phyloP scores from a whole-genome alignment of 179 eudicot species.

The Vitellaria paradoxa region DNA sequence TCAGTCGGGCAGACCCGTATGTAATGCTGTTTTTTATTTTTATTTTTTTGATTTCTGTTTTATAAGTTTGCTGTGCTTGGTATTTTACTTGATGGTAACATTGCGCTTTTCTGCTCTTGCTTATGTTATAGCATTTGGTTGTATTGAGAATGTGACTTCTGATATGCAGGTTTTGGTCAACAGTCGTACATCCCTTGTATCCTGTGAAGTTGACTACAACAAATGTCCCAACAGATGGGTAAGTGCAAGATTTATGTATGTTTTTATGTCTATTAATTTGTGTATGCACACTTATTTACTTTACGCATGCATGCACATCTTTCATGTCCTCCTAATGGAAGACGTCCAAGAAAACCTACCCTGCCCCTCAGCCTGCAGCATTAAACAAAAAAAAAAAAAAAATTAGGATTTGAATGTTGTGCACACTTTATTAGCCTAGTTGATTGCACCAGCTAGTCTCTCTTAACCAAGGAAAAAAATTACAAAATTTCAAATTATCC shows the following conservation, averaged over 20 bases:
- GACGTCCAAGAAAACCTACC: too few species aligned
- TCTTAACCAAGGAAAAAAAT: too few species aligned
- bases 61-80: background rate
- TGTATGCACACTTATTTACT: background rate
- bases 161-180: constrained; percentile 74
- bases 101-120: background rate
- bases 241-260: constrained; percentile 19
- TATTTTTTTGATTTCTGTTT: constrained; percentile 10
- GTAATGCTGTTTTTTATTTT: constrained; percentile 27
- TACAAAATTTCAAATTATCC: too few species aligned
- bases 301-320: background rate
- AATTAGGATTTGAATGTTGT: too few species aligned
- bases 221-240: constrained; percentile 80
- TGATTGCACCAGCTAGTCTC: too few species aligned
- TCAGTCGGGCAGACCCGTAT: constrained; percentile 94
- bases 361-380: too few species aligned
- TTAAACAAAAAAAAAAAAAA: too few species aligned
- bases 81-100: background rate
- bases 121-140: background rate
- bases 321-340: background rate
- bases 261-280: too few species aligned
- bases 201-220: constrained; percentile 76
- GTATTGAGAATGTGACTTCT: background rate
- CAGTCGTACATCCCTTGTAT: constrained; percentile 55
- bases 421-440: too few species aligned